Evolutionary conservation across 1,284 basidiomycete genomes (phyloP), one percentile per base, ranked within the genome.

Genomic region (Serendipita sp.): DNA sequence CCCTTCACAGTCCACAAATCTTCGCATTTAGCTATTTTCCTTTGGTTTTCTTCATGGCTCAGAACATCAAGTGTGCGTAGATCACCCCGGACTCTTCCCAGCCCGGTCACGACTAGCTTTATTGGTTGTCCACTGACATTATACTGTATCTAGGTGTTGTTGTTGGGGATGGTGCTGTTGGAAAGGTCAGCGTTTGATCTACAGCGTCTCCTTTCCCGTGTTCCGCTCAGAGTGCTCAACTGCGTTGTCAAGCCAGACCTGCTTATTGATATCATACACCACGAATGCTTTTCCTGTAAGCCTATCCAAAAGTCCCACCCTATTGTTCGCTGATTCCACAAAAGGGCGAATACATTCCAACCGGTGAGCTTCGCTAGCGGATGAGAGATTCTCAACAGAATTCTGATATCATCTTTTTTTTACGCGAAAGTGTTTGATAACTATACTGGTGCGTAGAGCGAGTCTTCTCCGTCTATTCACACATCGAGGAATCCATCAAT

Each of bases 141-240:
- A 72, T 68, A 73, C 32, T 34, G 22, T n/a, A 58, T 58, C 13
- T 74, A 91, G 91, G 91, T 80, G 95, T 98, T 76, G 94, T 98
- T 71, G 95, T 99, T 66, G 95, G 95, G 71, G 95, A 99, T 80
- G 95, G 95, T 86, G 95, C 95, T 64, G 95, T 99, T 71, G 95
- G 95, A 77, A 99, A 98, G 89, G 94, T 88, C 68, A 70, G 83
- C 75, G 62, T 61, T 63, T 60, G 17, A 15, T 22, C n/a, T 60
- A 13, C 15, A 26, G 42, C 47, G 22, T 32, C 49, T 13, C 53
- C 32, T 49, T 26, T n/a, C 47, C 34, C 10, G 22, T 15, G 34
- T 34, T 38, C 29, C 44, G 58, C 38, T 61, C 60, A 60, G 61
- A 65, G 38, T 62, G 61, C 61, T 47, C 58, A 53, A 49, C 58